These are phyloP conservation scores for Coemansia sp. DNA, from an alignment of 371 early-diverging fungal species.

Conservation along the genomic window DNA sequence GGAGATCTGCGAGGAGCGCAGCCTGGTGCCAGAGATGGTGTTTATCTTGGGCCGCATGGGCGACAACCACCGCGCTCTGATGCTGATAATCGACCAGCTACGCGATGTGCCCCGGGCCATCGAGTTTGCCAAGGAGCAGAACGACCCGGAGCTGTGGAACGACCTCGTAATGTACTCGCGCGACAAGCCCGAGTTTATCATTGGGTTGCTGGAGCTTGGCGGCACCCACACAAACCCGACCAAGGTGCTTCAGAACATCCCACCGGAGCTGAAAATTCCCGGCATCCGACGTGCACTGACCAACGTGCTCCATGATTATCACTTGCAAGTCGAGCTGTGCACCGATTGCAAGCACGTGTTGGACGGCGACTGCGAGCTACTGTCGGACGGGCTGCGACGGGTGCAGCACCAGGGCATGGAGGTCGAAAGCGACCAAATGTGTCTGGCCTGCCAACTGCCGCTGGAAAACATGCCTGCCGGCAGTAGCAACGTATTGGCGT, in stretches of 20 bases:
- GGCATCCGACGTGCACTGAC: constrained; percentile 78
- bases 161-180: constrained; percentile 67
- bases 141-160: constrained; percentile 93
- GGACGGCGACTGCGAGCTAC: constrained; percentile 76
- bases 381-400: constrained; percentile 71
- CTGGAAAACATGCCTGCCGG: constrained; percentile 25
- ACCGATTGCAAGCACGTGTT: constrained; percentile 87
- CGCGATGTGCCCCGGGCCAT: constrained; percentile 95
- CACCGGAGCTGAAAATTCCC: constrained; percentile 74
- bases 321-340: constrained; percentile 79
- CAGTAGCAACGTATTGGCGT: constrained; percentile 29
- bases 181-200: constrained; percentile 71
- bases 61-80: constrained; percentile 85
- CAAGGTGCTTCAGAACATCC: constrained; percentile 75
- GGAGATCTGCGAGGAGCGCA: constrained; percentile 77
- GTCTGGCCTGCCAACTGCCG: constrained; percentile 39
- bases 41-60: constrained; percentile 97
- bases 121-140: constrained; percentile 95
- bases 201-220: constrained; percentile 85
- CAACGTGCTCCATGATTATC: constrained; percentile 85
- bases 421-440: constrained; percentile 25
- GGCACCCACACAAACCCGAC: constrained; percentile 85
- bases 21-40: constrained; percentile 93
- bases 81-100: constrained; percentile 85
- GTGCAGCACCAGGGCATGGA: constrained; percentile 71